Evolutionary conservation across 2,329 filamentous ascomycete species (phyloP), one percentile per base, ranked within the genome.

Genomic region (Fusarium sarcochroum): DNA sequence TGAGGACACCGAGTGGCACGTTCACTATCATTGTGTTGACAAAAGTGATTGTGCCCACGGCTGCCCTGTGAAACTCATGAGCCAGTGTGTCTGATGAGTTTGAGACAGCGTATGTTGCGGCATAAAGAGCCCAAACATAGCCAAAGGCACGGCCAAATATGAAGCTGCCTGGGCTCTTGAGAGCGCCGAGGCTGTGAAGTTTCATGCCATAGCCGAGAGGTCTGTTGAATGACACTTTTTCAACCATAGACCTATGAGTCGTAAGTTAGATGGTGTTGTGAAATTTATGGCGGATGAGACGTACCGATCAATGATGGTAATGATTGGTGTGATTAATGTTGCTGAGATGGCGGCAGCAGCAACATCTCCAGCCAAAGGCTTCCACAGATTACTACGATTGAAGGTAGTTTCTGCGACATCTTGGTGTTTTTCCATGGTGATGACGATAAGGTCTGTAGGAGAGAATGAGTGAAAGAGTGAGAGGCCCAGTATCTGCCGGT

Each of bases 1-100:
- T 78, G 57, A 74, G 72, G 5, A 78, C 71, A 2, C 76, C 76
- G 2, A 78, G 61, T 2, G 76, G 76, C 3, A 77, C 74, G 17
- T 78, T 78, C 41, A 78, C 71, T 3, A 72, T 47, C 60, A 76
- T 75, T 4, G 76, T 77, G 3, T 70, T 75, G 10, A 73, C 66
- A 27, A 76, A 75, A 0, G 69, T 73, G 7, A 75, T 72, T 1
- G 72, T 73, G 1, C 71, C 71, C 4, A 73, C 73, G 6, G 75
- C 71, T 0, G 73, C 65, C 42, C 52, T 64, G 2, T 74, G 66
- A 8, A 73, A 76, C 10, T 73, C 67, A 10, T 67, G 63, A 6
- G 71, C 64, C 0, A 77, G 48, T 0, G 75, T 77, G 8, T 77
- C 74, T 7, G 75, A 70, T 2, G 60, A 55, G 37, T 77, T 77